Evolutionary conservation across 1,139 yeast species (phyloP), one percentile per base, ranked within the genome.

Genomic region (Yamadazyma triangularis): DNA sequence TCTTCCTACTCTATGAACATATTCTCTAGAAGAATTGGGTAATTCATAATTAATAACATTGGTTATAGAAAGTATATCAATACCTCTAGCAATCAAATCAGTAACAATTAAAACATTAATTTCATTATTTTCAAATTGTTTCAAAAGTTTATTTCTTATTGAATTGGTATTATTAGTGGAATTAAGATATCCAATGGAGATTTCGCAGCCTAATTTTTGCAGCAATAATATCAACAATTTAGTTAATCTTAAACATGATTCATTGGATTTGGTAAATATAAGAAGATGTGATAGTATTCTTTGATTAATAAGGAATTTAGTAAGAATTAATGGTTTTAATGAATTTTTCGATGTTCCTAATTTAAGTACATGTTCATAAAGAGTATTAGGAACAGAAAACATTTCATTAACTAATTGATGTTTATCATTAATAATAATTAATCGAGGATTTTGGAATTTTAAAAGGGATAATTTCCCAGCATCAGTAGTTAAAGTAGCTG

Each of bases 1-100:
- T 64, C 98, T 79, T 26, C 98, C 98, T 22, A 89, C 91, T 44
- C 98, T 73, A 56, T 91, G 99, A 20, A 91, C 86, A 47, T 91
- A 93, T 48, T 91, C 98, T 42, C 93, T 79, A 1, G 91, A 73
- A 0, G 95, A 84, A 27, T 79, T 73, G 7, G 98, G 98, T 34
- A 88, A 60, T 47, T 93, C 98, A 53, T 91, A 91, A 55, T 91
- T 93, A 32, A 91, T 60, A 10, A 91, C 96, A 39, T 79, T 77
- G 19, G 78, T 70, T 30, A 93, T 77, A 6, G 79, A 69, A 8
- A 72, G 61, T 29, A 93, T 71, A 60, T 91, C 96, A 25, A 91
- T 76, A 62, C 99, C 99, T 58, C 99, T 79, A 12, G 97, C 86
- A 51, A 93, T 85, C 47, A 91, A 72, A 58, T 91, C 99, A 0